Percentiles rank a stretch among this genome's conserved stretches.
phyloP scores from a whole-genome alignment of 352 stramenopile genomes.

The Phytophthora colocasiae region DNA sequence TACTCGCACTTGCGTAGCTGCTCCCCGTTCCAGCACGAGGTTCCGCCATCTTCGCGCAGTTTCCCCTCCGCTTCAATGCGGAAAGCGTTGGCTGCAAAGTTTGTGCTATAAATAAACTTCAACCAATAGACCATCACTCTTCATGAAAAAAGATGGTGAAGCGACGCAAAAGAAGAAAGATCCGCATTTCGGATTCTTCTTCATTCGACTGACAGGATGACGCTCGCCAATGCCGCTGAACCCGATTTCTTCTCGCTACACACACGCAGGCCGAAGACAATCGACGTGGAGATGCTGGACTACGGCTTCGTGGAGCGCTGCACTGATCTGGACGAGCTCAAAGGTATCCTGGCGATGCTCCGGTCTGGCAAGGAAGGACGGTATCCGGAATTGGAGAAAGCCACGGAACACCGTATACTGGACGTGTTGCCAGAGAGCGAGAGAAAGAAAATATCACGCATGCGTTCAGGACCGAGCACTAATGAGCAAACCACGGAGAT shows the following conservation, averaged over 20 bases:
- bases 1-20: slow-evolving; percentile 1
- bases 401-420: slow-evolving; percentile 84
- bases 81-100: neutral
- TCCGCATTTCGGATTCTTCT: slow-evolving; percentile 32
- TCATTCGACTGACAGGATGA: slow-evolving; percentile 39
- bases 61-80: slow-evolving; percentile 25
- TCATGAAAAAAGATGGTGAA: slow-evolving; percentile 12
- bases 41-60: slow-evolving; percentile 37
- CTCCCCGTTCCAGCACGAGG: slow-evolving; percentile 8
- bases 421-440: slow-evolving; percentile 81
- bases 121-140: slow-evolving; percentile 42
- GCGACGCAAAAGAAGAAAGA: slow-evolving; percentile 20
- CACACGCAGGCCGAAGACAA: slow-evolving; percentile 67
- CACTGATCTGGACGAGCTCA: slow-evolving; percentile 83
- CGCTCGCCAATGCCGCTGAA: slow-evolving; percentile 38
- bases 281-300: slow-evolving; percentile 92
- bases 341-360: slow-evolving; percentile 86
- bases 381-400: slow-evolving; percentile 89
- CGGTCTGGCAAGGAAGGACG: slow-evolving; percentile 90
- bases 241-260: slow-evolving; percentile 84
- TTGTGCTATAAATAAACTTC: slow-evolving; percentile 40
- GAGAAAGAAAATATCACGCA: slow-evolving; percentile 69
- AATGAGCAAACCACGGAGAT: slow-evolving; percentile 69
- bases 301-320: slow-evolving; percentile 92
- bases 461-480: slow-evolving; percentile 60